Evolutionary conservation across 1,284 basidiomycete genomes (phyloP).

Genomic region (Apiotrichum veenhuisii): DNA sequence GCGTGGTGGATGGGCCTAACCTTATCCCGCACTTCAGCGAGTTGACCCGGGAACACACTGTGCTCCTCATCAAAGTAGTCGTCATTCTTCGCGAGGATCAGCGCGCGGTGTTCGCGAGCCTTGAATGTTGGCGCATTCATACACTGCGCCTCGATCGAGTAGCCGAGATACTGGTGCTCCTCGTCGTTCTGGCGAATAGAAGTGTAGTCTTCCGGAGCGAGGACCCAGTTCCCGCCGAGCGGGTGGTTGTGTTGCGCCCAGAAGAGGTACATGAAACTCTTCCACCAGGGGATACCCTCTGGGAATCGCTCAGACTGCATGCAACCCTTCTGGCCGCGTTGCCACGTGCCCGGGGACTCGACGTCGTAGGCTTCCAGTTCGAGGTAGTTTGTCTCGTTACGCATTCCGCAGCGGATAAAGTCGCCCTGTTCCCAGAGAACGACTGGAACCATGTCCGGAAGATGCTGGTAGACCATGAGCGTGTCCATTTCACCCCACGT

Average conservation of each 20-base stretch:
- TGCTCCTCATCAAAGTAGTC: slow-evolving; percentile 32
- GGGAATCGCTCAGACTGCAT: slow-evolving; percentile 21
- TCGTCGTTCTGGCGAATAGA: slow-evolving; percentile 8
- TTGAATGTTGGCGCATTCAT: background rate
- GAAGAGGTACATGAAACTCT: slow-evolving; percentile 40
- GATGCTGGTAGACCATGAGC: slow-evolving; percentile 34
- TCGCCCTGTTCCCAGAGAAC: slow-evolving; percentile 28
- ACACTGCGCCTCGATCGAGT: slow-evolving; percentile 47
- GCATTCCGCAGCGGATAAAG: slow-evolving; percentile 18
- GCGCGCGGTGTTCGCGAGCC: slow-evolving; percentile 38
- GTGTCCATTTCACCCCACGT: slow-evolving; percentile 30
- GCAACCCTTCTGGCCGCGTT: slow-evolving; percentile 18
- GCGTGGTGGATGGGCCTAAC: background rate
- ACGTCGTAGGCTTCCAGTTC: slow-evolving; percentile 9
- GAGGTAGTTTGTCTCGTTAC: slow-evolving; percentile 23
- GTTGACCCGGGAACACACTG: slow-evolving; percentile 3
- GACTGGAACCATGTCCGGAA: slow-evolving; percentile 30
- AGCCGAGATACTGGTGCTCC: slow-evolving; percentile 46
- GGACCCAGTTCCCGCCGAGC: slow-evolving; percentile 39
- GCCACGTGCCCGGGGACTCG: slow-evolving; percentile 8
- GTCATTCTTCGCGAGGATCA: slow-evolving; percentile 45
- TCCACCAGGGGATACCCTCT: slow-evolving; percentile 44
- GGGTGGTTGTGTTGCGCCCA: slow-evolving; percentile 33
- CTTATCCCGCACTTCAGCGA: slow-evolving; percentile 7
- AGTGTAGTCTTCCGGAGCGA: slow-evolving; percentile 44